phyloP scores from a whole-genome alignment of 2,329 filamentous ascomycete species.

The Arachnomyces sp. region DNA sequence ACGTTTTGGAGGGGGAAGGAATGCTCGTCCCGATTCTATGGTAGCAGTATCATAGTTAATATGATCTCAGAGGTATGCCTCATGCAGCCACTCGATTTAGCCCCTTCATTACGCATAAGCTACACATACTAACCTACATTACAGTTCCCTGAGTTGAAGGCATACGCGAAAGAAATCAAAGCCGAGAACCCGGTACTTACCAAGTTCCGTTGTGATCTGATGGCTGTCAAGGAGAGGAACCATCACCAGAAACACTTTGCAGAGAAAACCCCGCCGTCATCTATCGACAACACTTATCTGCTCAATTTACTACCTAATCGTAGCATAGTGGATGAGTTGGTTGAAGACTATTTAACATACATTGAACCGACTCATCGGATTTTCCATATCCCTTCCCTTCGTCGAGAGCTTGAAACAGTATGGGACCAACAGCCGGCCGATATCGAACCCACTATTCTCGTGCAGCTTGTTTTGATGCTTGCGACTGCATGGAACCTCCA shows the following conservation, averaged over 20 bases:
- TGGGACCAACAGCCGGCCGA: constrained; percentile 23
- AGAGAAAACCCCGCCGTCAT: constrained; percentile 21
- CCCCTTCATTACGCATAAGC: neutral
- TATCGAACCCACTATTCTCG: constrained; percentile 24
- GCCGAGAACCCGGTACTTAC: constrained; percentile 27
- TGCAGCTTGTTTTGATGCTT: constrained; percentile 30
- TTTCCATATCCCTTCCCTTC: constrained; percentile 33
- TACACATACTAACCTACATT: neutral
- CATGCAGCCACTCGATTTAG: neutral
- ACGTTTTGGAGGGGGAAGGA: constrained; percentile 31
- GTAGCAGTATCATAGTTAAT: constrained; percentile 32
- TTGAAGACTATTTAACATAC: constrained; percentile 31
- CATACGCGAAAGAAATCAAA: constrained; percentile 32
- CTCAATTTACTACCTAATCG: constrained; percentile 28
- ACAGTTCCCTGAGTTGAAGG: constrained; percentile 31
- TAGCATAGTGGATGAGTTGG: constrained; percentile 28
- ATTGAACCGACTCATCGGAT: constrained; percentile 33
- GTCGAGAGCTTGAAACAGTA: constrained; percentile 29
- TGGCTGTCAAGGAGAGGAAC: constrained; percentile 19
- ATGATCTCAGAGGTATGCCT: constrained; percentile 30
- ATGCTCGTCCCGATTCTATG: constrained; percentile 34
- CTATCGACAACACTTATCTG: constrained; percentile 21
- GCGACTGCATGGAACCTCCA: constrained; percentile 29
- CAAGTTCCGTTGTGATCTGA: constrained; percentile 26
- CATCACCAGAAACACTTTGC: constrained; percentile 20